These are phyloP conservation scores for Xylaria multiplex DNA, from an alignment of 2,329 filamentous ascomycete genomes.

Conservation along the genomic window DNA sequence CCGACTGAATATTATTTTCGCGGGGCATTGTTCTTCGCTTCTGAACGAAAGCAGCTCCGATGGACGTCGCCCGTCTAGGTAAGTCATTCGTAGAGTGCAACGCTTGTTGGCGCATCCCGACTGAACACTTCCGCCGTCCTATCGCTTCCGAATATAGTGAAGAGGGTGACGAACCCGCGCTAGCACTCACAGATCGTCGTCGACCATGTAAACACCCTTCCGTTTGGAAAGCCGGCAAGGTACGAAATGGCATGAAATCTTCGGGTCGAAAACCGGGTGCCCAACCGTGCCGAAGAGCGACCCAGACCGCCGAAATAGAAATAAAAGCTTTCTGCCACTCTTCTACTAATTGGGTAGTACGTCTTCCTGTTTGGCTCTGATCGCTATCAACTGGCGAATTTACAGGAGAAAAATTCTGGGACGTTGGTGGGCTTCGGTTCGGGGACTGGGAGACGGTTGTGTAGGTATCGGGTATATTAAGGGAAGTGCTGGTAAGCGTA, in stretches of 20 bases:
- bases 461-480: slow-evolving; percentile 77
- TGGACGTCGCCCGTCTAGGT: slow-evolving; percentile 57
- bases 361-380: slow-evolving; percentile 44
- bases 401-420: slow-evolving; percentile 45
- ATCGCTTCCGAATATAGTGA: slow-evolving; percentile 21
- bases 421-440: slow-evolving; percentile 59
- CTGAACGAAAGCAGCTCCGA: slow-evolving; percentile 59
- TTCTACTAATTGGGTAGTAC: slow-evolving; percentile 54
- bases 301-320: slow-evolving; percentile 62
- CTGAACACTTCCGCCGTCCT: slow-evolving; percentile 35
- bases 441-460: slow-evolving; percentile 63
- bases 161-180: slow-evolving; percentile 33
- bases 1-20: slow-evolving; percentile 30
- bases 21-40: slow-evolving; percentile 46
- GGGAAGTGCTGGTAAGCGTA: slow-evolving; percentile 68
- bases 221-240: slow-evolving; percentile 22
- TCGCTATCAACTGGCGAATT: slow-evolving; percentile 35
- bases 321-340: slow-evolving; percentile 60
- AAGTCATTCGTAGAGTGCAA: slow-evolving; percentile 36
- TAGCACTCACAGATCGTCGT: slow-evolving; percentile 40
- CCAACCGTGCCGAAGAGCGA: slow-evolving; percentile 59
- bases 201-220: slow-evolving; percentile 30
- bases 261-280: slow-evolving; percentile 51
- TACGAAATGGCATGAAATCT: slow-evolving; percentile 40
- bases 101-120: slow-evolving; percentile 31